Base-by-base conservation (phyloP, 192 early-diverging fungal species). In the Dimargaris cristalligena region DNA sequence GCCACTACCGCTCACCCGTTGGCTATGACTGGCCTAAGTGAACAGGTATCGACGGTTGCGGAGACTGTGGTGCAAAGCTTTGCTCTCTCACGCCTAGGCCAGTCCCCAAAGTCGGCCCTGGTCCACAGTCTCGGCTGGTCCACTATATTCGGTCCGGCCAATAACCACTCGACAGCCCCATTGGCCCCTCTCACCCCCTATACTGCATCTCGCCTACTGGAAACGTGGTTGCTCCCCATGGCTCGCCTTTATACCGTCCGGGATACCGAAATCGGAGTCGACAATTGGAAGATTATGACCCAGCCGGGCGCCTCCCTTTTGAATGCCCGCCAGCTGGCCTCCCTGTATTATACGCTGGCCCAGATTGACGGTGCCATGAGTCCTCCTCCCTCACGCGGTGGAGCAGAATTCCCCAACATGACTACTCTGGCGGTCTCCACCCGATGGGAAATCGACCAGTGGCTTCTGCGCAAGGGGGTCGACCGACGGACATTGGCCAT, bases 251-350 rank as follows among this genome's bases (percentile, higher is more conserved):
- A 63, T 59, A 66, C 72, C 25, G 74, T 75, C 31, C 67, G 68
- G 50, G 74, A 69, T 14, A 67, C 71, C 31, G 65, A 71, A 26
- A 66, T 75, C 2, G 74, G 70, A 22, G 74, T 59, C 9, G 81
- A 86, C 60, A 89, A 89, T 61, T 89, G 87, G 87, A 73, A 79
- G 35, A 82, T 81, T n/a, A 84, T 82, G 61, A 83, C 84, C 0
- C 79, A 78, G 3, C 87, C 87, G 4, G 87, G 87, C 0, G 71
- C 84, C 0, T 84, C 83, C 23, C 65, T 89, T 25, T 68, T 89
- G n/a, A 89, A 86, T 59, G 67, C 71, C 14, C 74, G 84, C 26
- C 87, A 89, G 55, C 70, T 77, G 33, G 68, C 76, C 0, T 71
- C 75, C 1, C 16, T 57, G 16, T 38, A 31, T n/a, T 34, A 38